phyloP scores from a whole-genome alignment of 495 filamentous ascomycete species.

The Hyphodiscus hymeniophilus region DNA sequence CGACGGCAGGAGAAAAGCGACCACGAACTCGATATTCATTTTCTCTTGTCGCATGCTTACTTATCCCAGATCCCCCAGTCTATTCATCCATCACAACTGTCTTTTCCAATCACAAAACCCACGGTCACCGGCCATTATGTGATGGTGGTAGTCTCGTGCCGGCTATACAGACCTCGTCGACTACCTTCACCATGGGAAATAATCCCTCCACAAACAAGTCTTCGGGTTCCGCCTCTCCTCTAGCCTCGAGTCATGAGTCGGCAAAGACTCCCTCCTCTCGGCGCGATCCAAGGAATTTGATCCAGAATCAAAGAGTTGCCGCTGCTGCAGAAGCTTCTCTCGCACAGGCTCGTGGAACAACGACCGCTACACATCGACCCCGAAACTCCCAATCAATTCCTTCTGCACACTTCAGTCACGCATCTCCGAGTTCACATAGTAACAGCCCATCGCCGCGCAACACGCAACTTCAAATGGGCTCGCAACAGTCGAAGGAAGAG shows the following conservation, averaged over 20 bases:
- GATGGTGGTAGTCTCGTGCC: too few relatives aligned
- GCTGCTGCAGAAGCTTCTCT: constrained; percentile 45
- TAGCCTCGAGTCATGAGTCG: constrained; percentile 26
- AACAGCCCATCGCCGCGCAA: constrained; percentile 15
- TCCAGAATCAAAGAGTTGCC: constrained; percentile 31
- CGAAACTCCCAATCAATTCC: constrained; percentile 26
- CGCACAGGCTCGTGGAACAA: constrained; percentile 44
- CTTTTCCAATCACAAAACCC: too few relatives aligned
- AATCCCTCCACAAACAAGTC: constrained; percentile 30
- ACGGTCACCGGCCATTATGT: too few relatives aligned
- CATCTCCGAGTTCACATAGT: constrained; percentile 25
- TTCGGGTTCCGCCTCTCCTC: constrained; percentile 19
- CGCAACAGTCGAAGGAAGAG: constrained; percentile 14
- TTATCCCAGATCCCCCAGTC: too few relatives aligned
- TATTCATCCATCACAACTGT: too few relatives aligned
- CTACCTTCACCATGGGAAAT: constrained; percentile 30
- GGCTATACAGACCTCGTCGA: too few relatives aligned
- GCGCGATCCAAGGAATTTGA: constrained; percentile 15
- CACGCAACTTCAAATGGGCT: constrained; percentile 17
- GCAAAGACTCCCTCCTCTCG: constrained; percentile 17
- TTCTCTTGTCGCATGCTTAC: too few relatives aligned
- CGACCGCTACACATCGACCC: constrained; percentile 30
- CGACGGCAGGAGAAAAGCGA: too few relatives aligned
- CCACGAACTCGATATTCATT: too few relatives aligned
- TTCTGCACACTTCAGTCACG: constrained; percentile 27